Evolutionary conservation across 257 asterid species (phyloP).

Genomic region (Solanum infundibuliforme): DNA sequence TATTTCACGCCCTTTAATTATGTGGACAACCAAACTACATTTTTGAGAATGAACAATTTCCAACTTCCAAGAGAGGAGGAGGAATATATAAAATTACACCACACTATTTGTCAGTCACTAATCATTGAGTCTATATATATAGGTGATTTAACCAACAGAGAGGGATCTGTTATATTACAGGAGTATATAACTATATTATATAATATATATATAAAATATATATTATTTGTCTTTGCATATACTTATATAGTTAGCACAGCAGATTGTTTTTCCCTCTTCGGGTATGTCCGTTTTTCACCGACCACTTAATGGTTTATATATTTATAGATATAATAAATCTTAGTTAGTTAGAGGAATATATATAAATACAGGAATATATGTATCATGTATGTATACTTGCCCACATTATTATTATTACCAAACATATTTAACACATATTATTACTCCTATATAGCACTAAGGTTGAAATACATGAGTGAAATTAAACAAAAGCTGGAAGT

Average conservation of each 20-base stretch:
- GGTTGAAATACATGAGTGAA: background rate
- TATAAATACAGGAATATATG: background rate
- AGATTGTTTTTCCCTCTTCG: background rate
- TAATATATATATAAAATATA: no score
- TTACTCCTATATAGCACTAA: background rate
- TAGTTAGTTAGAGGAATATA: background rate
- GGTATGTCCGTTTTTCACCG: background rate
- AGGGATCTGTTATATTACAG: no score
- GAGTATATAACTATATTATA: background rate
- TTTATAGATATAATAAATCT: background rate
- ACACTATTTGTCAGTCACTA: background rate
- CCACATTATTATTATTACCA: background rate
- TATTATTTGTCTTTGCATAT: background rate
- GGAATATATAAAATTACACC: background rate
- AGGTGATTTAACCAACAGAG: background rate
- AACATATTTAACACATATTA: background rate
- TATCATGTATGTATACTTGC: background rate
- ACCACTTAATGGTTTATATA: background rate
- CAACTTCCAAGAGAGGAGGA: background rate
- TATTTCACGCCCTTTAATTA: no score
- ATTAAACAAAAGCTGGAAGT: background rate
- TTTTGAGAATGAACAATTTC: background rate
- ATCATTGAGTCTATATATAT: background rate
- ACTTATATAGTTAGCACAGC: background rate
- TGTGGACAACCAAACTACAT: background rate